phyloP scores from a whole-genome alignment of 139 green algal species.

The Chlamydomonas eustigma region DNA sequence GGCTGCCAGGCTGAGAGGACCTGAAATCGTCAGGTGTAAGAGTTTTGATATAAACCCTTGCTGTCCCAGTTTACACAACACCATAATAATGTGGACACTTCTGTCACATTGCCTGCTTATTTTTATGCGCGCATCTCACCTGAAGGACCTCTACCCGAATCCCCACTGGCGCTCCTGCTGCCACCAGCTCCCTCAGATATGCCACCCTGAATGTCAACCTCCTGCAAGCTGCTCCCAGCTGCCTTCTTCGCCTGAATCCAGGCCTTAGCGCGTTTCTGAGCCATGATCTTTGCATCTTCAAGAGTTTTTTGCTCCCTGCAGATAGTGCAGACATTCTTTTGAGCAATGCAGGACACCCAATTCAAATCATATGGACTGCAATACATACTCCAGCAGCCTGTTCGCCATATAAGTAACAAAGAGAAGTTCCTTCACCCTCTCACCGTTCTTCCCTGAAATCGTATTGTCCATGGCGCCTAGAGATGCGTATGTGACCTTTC shows the following conservation, averaged over 20 bases:
- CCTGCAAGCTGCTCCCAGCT: neutral
- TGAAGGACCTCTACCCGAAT: neutral
- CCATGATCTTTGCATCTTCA: neutral
- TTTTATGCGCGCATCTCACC: neutral
- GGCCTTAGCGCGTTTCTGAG: conserved; percentile 6
- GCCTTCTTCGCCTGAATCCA: conserved; percentile 7
- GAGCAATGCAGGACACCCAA: no score
- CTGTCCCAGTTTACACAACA: neutral
- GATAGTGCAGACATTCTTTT: no score
- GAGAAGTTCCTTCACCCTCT: neutral
- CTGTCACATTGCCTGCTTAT: no score
- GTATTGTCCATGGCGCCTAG: conserved; percentile 6
- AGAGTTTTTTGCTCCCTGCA: conserved; percentile 18
- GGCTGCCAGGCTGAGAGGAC: neutral
- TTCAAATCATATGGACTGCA: no score
- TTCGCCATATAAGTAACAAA: neutral
- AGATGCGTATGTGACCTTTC: neutral
- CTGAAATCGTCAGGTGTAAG: neutral
- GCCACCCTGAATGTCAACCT: neutral
- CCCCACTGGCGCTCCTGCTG: neutral
- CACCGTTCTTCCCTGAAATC: conserved; percentile 22
- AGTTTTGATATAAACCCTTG: neutral
- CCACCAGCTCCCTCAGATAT: neutral
- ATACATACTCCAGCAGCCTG: neutral
- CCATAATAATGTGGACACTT: neutral